Evolutionary conservation across 2,329 filamentous ascomycete genomes (phyloP).

Genomic region (Emergomyces africanus): DNA sequence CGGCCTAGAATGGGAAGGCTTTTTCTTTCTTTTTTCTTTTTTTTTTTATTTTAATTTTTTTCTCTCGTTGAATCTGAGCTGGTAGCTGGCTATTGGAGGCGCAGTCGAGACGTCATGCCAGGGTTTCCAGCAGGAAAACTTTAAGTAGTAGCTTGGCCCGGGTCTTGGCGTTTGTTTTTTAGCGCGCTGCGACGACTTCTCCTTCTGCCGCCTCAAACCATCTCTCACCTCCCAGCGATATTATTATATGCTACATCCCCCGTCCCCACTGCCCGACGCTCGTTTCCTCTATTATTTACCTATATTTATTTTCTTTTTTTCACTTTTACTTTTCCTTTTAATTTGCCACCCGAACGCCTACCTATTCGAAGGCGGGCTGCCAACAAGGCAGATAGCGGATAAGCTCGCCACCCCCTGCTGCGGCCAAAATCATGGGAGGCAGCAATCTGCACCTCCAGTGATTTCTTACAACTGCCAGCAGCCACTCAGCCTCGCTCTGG

Average conservation of each 20-base stretch:
- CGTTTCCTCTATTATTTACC: background rate
- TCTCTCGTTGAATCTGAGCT: too few species aligned
- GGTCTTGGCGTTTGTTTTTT: background rate
- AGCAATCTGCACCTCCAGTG: background rate
- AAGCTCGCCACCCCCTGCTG: conserved; percentile 6
- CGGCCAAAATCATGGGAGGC: conserved; percentile 2
- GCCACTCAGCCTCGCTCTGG: background rate
- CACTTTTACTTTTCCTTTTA: background rate
- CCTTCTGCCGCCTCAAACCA: too few species aligned
- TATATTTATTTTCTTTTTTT: background rate
- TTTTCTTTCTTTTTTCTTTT: too few species aligned
- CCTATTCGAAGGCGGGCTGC: background rate
- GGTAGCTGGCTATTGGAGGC: background rate
- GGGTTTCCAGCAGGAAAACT: background rate
- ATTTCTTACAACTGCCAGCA: background rate
- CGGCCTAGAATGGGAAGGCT: background rate
- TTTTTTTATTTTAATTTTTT: too few species aligned
- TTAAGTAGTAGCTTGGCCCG: too few species aligned
- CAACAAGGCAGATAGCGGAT: too few species aligned
- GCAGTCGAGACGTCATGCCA: conserved; percentile 1
- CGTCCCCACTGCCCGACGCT: background rate
- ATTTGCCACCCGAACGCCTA: background rate
- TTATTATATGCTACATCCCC: background rate
- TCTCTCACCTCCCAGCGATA: background rate
- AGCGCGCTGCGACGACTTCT: too few species aligned